phyloP scores from a whole-genome alignment of 1,284 basidiomycete genomes.

The Fomitopsis palustris region DNA sequence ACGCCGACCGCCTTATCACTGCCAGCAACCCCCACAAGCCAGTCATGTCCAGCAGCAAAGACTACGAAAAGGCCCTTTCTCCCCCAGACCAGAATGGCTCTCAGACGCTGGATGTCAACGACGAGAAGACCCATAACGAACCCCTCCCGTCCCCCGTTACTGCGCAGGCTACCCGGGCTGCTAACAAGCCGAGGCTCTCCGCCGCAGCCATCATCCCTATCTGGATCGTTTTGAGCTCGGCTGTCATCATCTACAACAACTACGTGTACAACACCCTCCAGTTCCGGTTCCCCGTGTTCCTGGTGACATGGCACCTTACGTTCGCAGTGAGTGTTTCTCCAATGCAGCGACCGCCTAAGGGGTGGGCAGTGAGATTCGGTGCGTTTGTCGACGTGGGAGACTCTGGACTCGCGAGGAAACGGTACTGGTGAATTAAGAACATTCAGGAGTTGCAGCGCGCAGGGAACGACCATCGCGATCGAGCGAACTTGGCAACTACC shows the following conservation, averaged over 20 bases:
- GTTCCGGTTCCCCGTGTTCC: slow-evolving; percentile 86
- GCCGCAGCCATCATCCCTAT: slow-evolving; percentile 74
- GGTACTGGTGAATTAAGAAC: too few relatives aligned
- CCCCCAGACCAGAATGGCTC: slow-evolving; percentile 17
- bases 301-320: slow-evolving; percentile 83
- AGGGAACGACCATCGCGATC: neutral
- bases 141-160: slow-evolving; percentile 53
- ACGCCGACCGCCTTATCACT: neutral
- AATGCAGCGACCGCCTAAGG: too few relatives aligned
- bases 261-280: slow-evolving; percentile 81
- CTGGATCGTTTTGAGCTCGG: slow-evolving; percentile 88
- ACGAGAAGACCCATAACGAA: slow-evolving; percentile 24
- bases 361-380: neutral
- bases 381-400: neutral
- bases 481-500: neutral
- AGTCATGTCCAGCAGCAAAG: slow-evolving; percentile 12
- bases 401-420: too few relatives aligned
- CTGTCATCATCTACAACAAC: slow-evolving; percentile 98
- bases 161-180: slow-evolving; percentile 34
- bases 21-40: neutral
- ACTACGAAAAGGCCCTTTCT: slow-evolving; percentile 18
- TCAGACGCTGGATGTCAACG: slow-evolving; percentile 27
- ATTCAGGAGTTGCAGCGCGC: neutral
- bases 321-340: slow-evolving; percentile 72
- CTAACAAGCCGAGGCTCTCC: slow-evolving; percentile 45